Evolutionary conservation across 306 rosid genomes (phyloP), one percentile per base, ranked within the genome.

Genomic region (Fragaria nilgerrensis): DNA sequence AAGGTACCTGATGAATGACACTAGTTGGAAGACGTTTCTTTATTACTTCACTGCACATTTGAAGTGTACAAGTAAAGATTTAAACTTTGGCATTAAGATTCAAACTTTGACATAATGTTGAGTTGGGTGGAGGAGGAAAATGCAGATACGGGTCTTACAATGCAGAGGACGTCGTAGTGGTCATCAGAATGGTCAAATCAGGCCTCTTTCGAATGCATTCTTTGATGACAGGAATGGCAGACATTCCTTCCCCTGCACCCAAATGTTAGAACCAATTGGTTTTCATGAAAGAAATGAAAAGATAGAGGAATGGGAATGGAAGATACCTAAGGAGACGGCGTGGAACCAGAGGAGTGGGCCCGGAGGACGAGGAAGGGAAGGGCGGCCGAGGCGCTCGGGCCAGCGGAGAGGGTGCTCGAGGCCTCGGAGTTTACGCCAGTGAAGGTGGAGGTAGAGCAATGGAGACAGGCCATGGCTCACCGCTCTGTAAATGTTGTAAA

Each of bases 331-430:
- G 12, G 98, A 92, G 52, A 94, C 97, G 78, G 98, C 98, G 79
- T 94, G 97, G 82, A 94, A 87, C 97, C 97, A 94, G 45, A 94
- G 73, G 44, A 94, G 95, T 3, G 88, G 92, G 50, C 97, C 96
- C 0, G 80, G 87, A 1, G 83, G 91, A 2, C 96, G 97, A 47
- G 90, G 84, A 29, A 73, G 84, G 32, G 94, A 92, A 37, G 96
- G 84, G 37, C 76, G 83, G 56, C 96, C 98, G 9, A 92, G 87
- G 9, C 97, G 97, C 88, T 90, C 96, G 39, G 86, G 85, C 98
- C 96, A 94, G 8, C 93, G 91, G 53, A 47, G 78, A 0, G 84
- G 80, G 71, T 94, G 97, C 23, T 91, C 97, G 63, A 80, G 86
- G 80, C 91, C 87, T 36, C 88, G 89, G 83, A 79, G 79, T 39